Base-by-base conservation (phyloP, 2,329 filamentous ascomycete genomes). In the Fusarium cyanostomum region DNA sequence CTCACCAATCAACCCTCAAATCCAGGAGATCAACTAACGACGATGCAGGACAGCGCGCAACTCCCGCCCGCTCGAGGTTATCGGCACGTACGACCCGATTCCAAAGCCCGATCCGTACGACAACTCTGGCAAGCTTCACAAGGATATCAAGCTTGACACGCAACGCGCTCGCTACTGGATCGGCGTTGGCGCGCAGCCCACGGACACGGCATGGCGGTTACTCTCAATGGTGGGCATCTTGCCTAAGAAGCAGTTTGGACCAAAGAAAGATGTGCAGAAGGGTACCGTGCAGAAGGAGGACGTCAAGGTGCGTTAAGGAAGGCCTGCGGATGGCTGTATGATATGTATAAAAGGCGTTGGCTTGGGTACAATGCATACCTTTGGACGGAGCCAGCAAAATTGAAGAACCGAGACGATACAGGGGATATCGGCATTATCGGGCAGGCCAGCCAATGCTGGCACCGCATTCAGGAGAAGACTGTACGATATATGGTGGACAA, bases 131-230 rank as follows among this genome's bases (percentile, higher is more conserved):
- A 86, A 88, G 56, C 85, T 91, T 53, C 92, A 91, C 81, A 99
- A 99, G 79, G 94, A 98, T 68, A 91, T 99, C 74, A 89, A 92
- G 72, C 84, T 99, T 12, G 95, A 99, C 77, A 81, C 86, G 8
- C 81, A 86, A 66, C 84, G 95, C 59, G 91, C 94, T 55, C 89
- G 90, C 77, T 99, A 99, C 81, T 99, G 95, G 95, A 84, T 99
- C 31, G 95, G 95, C 75, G 94, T 98, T 4, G 95, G 95, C 1
- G 95, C 95, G 53, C 95, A 99, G 80, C 95, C 95, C 9, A 94
- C 91, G 62, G 92, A 97, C 68, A 89, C 92, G 4, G 92, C 91
- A 31, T 97, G 94, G 94, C 85, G 92, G 74, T 77, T 98, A 71
- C 80, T 99, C 69, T 86, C 86, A 53, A 90, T 97, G 92, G 92